Percentiles rank a stretch among this genome's conserved stretches.
phyloP scores from a whole-genome alignment of 768 basidiomycete genomes.

The Panus rudis region DNA sequence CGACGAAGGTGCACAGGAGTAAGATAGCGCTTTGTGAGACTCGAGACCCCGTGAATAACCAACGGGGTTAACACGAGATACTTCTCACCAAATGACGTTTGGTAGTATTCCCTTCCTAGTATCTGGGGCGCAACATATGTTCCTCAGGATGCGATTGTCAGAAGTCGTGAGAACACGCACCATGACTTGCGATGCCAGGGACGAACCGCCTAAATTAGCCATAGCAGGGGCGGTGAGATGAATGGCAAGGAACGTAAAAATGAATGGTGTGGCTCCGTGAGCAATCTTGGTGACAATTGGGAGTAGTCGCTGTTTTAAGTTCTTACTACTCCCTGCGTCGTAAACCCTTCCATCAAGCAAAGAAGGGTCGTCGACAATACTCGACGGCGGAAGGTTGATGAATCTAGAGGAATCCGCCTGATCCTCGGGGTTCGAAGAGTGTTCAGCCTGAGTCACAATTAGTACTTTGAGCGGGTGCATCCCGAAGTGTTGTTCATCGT shows the following conservation, averaged over 20 bases:
- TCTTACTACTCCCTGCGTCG: no score
- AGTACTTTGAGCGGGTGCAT: no score
- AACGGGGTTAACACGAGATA: constrained; percentile 64
- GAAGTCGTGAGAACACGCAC: constrained; percentile 35
- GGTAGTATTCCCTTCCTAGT: constrained; percentile 82
- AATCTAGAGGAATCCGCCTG: no score
- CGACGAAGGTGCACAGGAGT: constrained; percentile 25
- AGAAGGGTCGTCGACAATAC: no score
- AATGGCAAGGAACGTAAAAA: constrained; percentile 69
- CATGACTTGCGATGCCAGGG: constrained; percentile 66
- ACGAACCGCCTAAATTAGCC: constrained; percentile 66
- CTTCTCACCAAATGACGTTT: constrained; percentile 60
- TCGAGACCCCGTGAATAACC: constrained; percentile 53
- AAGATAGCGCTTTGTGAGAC: constrained; percentile 51
- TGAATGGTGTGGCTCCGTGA: constrained; percentile 70
- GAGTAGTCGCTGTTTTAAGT: no score
- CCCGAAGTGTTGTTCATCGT: no score
- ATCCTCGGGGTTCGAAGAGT: no score
- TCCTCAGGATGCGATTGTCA: background rate
- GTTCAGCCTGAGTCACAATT: no score
- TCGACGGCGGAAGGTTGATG: no score
- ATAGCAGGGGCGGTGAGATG: constrained; percentile 71
- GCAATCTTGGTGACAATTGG: constrained; percentile 43
- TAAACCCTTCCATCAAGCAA: no score
- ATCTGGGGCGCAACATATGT: constrained; percentile 36